Percentiles rank a stretch among this genome's conserved stretches.
These are phyloP conservation scores for Psilocybe tampanensis DNA, from an alignment of 768 basidiomycete genomes.

Conservation along the genomic window DNA sequence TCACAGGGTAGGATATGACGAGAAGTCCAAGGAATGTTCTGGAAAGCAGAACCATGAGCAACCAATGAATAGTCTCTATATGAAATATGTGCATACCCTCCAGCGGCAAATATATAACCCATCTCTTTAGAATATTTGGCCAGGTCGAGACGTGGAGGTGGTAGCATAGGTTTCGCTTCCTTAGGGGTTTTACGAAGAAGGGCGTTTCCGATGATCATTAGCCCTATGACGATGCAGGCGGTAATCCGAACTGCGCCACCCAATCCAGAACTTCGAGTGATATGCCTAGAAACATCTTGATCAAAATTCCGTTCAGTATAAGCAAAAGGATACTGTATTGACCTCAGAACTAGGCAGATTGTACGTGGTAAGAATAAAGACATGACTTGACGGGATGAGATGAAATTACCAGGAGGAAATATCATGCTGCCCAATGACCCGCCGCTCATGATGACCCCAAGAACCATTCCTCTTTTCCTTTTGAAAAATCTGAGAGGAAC, in stretches of 20 bases:
- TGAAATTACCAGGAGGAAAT: constrained; percentile 31
- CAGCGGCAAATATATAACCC: constrained; percentile 28
- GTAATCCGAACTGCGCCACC: constrained; percentile 31
- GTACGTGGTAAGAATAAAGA: neutral
- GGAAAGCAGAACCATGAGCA: constrained; percentile 11
- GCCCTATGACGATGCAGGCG: constrained; percentile 27
- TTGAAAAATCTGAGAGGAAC: constrained; percentile 50
- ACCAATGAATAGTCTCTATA: constrained; percentile 1
- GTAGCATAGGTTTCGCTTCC: constrained; percentile 21
- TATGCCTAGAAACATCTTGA: constrained; percentile 10
- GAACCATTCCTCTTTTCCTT: constrained; percentile 37
- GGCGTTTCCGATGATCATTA: constrained; percentile 26
- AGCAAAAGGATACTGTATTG: neutral
- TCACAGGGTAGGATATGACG: constrained; percentile 40
- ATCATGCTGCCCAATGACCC: constrained; percentile 41
- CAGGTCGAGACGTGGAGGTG: constrained; percentile 27
- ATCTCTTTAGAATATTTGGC: constrained; percentile 33
- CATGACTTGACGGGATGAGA: neutral
- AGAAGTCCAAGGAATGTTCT: constrained; percentile 22
- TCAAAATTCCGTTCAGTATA: neutral
- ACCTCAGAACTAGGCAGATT: constrained; percentile 23
- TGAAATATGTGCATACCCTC: constrained; percentile 23
- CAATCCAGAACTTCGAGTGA: constrained; percentile 28
- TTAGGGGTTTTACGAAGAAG: constrained; percentile 27
- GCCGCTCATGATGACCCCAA: constrained; percentile 43